Evolutionary conservation across 805 yeast genomes (phyloP), one percentile per base, ranked within the genome.

Genomic region (Saccharomycopsis oosterbeekiorum): DNA sequence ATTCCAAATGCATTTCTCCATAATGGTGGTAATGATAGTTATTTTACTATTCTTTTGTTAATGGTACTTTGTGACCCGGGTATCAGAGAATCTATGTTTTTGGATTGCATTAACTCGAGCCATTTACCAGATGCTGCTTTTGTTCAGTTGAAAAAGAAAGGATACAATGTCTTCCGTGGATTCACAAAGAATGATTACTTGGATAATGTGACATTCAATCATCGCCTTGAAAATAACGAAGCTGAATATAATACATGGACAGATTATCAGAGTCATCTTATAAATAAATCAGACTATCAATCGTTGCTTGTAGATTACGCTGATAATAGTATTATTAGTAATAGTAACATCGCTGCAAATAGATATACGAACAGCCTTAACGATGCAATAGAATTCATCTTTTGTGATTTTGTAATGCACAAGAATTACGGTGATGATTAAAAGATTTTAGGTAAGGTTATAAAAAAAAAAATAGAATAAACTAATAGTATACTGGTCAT

Each of bases 1-100:
- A 75, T 86, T 5, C 87, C 88, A 1, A 83, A 82, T 67, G 78
- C 84, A 0, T 77, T 75, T 65, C 71, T 86, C 56, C 91, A 86
- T 69, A 86, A 86, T 68, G 91, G 88, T 1, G 88, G 85, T 2
- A 86, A 86, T 67, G 92, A 86, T 69, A 82, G 89, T 6, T 82
- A 83, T 66, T 84, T 77, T 65, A 86, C 91, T 0, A 69, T 85
- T 56, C 60, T 80, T 37, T 73, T 80, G n/a, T 77, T 80, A 10
- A 64, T 84, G 67, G 75, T 76, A 41, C 67, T 82, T 61, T 74
- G 83, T 58, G 88, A 84, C 68, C 83, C 82, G 1, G 64, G 67
- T 3, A 67, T 71, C 4, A 67, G 83, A 47, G 53, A 47, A 24
- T 47, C 29, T 15, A 47, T 47, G 53, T n/a, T 47, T 24, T 47